phyloP scores from a whole-genome alignment of 169 alveolate species.

The Plasmodium coatneyi region DNA sequence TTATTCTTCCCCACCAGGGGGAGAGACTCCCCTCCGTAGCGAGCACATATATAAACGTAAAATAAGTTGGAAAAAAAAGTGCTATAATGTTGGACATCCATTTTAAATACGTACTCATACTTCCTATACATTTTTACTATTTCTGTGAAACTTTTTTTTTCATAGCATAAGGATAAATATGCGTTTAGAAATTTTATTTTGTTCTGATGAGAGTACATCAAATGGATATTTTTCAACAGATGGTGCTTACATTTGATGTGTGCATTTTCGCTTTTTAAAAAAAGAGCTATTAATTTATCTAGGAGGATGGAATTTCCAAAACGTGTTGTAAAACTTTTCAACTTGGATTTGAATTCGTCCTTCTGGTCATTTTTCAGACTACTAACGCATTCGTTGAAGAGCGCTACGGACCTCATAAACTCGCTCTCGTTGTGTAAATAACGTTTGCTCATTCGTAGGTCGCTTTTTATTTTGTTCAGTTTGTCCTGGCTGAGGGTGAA shows the following conservation, averaged over 20 bases:
- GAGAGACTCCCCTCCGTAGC: not conserved
- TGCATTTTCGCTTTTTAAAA: not conserved
- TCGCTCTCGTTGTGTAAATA: not conserved
- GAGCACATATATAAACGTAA: constrained; percentile 46
- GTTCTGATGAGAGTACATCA: constrained; percentile 22
- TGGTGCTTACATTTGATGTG: constrained; percentile 47
- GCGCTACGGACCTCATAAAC: not conserved
- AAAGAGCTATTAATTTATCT: constrained; percentile 17
- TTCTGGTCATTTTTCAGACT: not conserved
- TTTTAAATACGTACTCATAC: constrained; percentile 38
- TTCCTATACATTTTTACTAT: constrained; percentile 20
- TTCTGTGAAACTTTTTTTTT: constrained; percentile 43
- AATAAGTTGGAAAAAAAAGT: constrained; percentile 50
- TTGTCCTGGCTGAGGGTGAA: constrained; percentile 34
- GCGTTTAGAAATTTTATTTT: constrained; percentile 60
- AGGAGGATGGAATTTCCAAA: constrained; percentile 17
- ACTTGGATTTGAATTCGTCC: constrained; percentile 41
- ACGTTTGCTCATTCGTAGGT: constrained; percentile 1
- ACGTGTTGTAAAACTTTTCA: not conserved
- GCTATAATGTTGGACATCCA: not conserved
- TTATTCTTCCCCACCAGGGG: not conserved
- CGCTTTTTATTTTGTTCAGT: constrained; percentile 13
- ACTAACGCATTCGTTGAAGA: constrained; percentile 25
- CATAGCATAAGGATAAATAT: constrained; percentile 33
- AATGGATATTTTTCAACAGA: constrained; percentile 25